Evolutionary conservation across 768 basidiomycete species (phyloP), one percentile per base, ranked within the genome.

Genomic region (Tulasnella sp.): DNA sequence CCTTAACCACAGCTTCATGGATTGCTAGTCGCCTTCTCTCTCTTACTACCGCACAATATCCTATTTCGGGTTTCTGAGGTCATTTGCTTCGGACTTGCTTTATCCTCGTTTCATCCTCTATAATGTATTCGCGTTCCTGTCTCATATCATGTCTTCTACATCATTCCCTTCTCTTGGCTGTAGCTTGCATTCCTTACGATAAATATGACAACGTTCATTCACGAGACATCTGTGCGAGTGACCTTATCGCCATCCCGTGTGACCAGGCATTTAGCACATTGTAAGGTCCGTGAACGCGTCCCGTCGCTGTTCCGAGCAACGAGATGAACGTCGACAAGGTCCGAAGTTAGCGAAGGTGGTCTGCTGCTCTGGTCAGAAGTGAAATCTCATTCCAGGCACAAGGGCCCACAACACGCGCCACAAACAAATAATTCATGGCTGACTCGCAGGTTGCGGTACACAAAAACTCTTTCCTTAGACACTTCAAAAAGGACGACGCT

Each of bases 21-120:
- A 60, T 54, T 78, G 58, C 73, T 46, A 74, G 18, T 72, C 69
- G 73, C 34, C 73, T 37, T 74, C 40, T 40, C 37, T 74, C 73
- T 74, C 72, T 37, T 6, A 22, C 58, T 60, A 31, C 60, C 60
- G 28, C 31, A 7, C 14, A 28, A 28, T 64, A 7, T 64, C 60
- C 60, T 64, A 22, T 4, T 64, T 28, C 60, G 60, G 60, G 60
- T 64, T 64, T 64, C 60, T 64, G 31, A 28, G 60, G 60, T 64
- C 31, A 64, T 31, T 28, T 28, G 60, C 60, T 64, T 24, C 60
- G 60, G 60, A 64, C 60, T 64, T 64, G 42, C 60, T 64, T 64
- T 28, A 28, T 64, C 60, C 24, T 64, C 60, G 24, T 64, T 64
- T 64, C 60, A 28, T 64, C 31, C 14, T 31, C 31, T 31, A 28